Base-by-base conservation (phyloP, 2,329 filamentous ascomycete species). In the Chaetothyriales sp. region DNA sequence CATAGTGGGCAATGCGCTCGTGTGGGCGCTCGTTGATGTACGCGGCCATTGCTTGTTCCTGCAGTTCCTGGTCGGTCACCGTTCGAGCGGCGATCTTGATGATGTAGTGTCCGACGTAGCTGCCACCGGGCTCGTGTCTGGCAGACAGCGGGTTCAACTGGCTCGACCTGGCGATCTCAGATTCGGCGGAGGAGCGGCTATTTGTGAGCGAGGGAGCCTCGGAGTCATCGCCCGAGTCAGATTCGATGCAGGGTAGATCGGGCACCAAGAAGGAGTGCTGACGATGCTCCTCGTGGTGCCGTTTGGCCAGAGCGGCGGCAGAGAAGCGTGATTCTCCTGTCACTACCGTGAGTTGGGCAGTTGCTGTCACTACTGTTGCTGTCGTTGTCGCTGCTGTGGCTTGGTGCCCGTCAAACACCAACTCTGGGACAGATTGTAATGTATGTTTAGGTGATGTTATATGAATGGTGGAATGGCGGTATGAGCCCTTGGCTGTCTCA, bases 31-130 rank as follows among this genome's bases (percentile, higher is more conserved):
- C 70, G 52, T 73, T 72, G 10, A 71, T 71, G 54, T 72, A 73
- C 5, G 70, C 71, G 36, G 71, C 71, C 50, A 73, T 61, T 15
- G 70, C 65, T 56, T 70, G 69, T 59, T 94, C 86, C 55, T 84
- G 80, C 56, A 95, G 72, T 64, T 90, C 83, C 61, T 81, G 80
- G 64, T 92, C 82, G 7, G 84, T 85, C 43, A 56, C 51, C 61
- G 87, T 83, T 61, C 81, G 83, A 48, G 85, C 85, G 44, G 88
- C 86, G 51, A 94, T 72, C 51, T 84, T 80, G 52, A 94, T 76
- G 50, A 95, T 69, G 65, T 89, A 89, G 39, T 81, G 22, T 25
- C 22, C 80, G 48, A 83, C 80, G 59, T 85, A 83, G 55, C 78
- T 77, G 55, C 86, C 84, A 59, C 71, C 57, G 22, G 49, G 57